Evolutionary conservation across 805 yeast genomes (phyloP).

Genomic region (Torulaspora franciscae): DNA sequence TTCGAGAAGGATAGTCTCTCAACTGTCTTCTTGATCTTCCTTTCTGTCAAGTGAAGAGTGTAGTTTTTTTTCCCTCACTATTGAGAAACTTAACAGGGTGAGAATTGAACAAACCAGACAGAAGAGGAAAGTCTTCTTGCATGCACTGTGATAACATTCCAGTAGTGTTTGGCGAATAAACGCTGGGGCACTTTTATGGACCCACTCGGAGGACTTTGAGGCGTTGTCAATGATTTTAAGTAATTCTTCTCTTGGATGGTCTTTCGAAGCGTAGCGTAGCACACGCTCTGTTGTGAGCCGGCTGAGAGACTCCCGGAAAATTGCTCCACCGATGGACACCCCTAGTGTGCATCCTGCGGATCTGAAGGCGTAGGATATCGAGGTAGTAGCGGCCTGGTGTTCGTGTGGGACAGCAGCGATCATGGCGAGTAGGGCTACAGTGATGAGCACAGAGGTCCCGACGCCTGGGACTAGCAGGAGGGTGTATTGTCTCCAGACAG

Average conservation of each 20-base stretch:
- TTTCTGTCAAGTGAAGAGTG: conserved; percentile 48
- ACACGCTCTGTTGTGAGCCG: conserved; percentile 31
- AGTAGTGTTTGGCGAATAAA: conserved; percentile 45
- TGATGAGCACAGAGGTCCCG: conserved; percentile 55
- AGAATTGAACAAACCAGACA: conserved; percentile 39
- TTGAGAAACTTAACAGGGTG: conserved; percentile 37
- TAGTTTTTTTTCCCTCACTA: conserved; percentile 55
- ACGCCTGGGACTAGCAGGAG: conserved; percentile 48
- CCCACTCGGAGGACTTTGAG: conserved; percentile 51
- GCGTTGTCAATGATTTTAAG: conserved; percentile 47
- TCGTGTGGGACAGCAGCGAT: conserved; percentile 68
- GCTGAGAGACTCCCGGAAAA: conserved; percentile 48
- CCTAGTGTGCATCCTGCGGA: conserved; percentile 86
- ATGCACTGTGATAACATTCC: conserved; percentile 49
- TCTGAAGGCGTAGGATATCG: conserved; percentile 84
- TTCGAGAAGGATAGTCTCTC: background rate
- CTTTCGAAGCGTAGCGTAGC: conserved; percentile 32
- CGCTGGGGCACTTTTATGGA: conserved; percentile 47
- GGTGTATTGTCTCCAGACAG: conserved; percentile 41
- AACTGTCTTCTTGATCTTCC: conserved; percentile 4
- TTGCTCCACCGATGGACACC: conserved; percentile 61
- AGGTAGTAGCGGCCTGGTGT: conserved; percentile 77
- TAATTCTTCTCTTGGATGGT: conserved; percentile 39
- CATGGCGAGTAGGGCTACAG: conserved; percentile 60
- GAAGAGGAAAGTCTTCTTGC: conserved; percentile 51